These are phyloP conservation scores for Neurospora sp. DNA, from an alignment of 495 filamentous ascomycete genomes.

Conservation along the genomic window DNA sequence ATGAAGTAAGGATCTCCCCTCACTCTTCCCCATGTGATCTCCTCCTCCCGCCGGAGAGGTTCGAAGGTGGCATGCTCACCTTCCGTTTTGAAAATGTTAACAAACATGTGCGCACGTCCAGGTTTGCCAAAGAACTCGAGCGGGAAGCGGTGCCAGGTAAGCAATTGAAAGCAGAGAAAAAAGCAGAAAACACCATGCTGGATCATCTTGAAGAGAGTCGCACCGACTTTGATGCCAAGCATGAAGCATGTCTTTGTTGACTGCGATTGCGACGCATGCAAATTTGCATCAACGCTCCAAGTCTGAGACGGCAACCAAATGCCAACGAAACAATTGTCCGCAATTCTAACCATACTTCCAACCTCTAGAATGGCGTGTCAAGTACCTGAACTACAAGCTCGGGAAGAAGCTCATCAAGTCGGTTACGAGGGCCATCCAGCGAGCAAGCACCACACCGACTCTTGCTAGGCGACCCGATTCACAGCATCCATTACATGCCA, in stretches of 20 bases:
- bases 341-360: neutral
- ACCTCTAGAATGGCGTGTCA: conserved; percentile 66
- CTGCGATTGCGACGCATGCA: neutral
- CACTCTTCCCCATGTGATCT: neutral
- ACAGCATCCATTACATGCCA: conserved; percentile 11
- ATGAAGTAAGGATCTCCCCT: conserved; percentile 20
- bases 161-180: neutral
- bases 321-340: neutral
- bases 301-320: neutral
- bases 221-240: neutral
- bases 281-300: neutral
- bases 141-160: conserved; percentile 68
- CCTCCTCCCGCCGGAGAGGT: neutral
- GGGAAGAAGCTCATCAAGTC: conserved; percentile 88
- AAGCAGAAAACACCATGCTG: neutral
- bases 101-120: conserved; percentile 20
- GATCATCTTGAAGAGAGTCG: neutral
- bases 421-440: conserved; percentile 58
- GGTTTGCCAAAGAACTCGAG: conserved; percentile 66
- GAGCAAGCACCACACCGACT: conserved; percentile 47
- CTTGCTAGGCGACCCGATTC: conserved; percentile 13
- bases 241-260: neutral
- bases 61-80: neutral
- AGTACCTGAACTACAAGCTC: conserved; percentile 89
- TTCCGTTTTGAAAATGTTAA: conserved; percentile 3